These are phyloP conservation scores for Magnusiomyces magnusii DNA, from an alignment of 1,139 yeast species.

Conservation along the genomic window DNA sequence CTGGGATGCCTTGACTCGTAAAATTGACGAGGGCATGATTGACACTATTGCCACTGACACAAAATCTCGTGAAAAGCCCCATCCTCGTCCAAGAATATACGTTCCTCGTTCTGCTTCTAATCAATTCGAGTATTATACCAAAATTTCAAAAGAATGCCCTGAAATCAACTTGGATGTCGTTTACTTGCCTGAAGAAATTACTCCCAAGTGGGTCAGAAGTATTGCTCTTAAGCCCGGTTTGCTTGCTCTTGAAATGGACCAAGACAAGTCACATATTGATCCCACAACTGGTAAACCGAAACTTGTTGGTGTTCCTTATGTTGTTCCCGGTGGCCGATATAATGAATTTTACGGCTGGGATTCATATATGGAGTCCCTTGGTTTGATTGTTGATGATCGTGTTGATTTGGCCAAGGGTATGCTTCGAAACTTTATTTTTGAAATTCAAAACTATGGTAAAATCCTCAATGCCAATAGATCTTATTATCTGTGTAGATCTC, in stretches of 20 bases:
- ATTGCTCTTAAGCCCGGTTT: constrained; percentile 81
- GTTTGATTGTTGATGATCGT: constrained; percentile 62
- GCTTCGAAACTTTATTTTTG: constrained; percentile 89
- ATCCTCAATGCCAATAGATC: constrained; percentile 91
- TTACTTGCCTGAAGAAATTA: constrained; percentile 51
- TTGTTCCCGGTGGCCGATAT: constrained; percentile 96
- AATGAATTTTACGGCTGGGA: constrained; percentile 99
- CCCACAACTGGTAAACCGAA: constrained; percentile 40
- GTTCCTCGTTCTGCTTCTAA: constrained; percentile 64
- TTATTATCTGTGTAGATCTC: constrained; percentile 86
- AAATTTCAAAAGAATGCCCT: constrained; percentile 49
- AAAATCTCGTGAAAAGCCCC: constrained; percentile 54
- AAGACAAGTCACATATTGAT: constrained; percentile 24
- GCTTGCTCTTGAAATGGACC: constrained; percentile 66
- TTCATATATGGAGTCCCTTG: constrained; percentile 86
- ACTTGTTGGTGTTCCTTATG: constrained; percentile 70
- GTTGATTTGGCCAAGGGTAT: constrained; percentile 74
- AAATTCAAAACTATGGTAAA: constrained; percentile 85
- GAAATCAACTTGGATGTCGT: constrained; percentile 66
- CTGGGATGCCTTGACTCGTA: constrained; percentile 75
- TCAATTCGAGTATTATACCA: constrained; percentile 61
- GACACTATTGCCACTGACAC: constrained; percentile 71
- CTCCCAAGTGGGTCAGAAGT: constrained; percentile 64
- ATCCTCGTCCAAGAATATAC: constrained; percentile 61
- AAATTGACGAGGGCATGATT: constrained; percentile 54